Percentiles rank a stretch among this genome's conserved stretches.
phyloP scores from a whole-genome alignment of 2,329 filamentous ascomycete species.

The Paracamarosporium sp. region DNA sequence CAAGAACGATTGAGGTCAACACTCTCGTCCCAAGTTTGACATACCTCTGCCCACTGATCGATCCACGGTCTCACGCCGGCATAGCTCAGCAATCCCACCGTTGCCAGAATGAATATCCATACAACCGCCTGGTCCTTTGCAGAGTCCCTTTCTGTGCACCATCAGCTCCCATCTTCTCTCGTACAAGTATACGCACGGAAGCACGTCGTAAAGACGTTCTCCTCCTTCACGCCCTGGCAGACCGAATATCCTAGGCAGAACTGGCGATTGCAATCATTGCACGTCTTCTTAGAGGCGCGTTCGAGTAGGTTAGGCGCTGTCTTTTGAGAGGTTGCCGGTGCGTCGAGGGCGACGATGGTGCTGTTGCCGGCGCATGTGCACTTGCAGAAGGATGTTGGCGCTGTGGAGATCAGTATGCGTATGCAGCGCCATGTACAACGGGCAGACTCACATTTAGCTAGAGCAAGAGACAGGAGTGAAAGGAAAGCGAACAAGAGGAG shows the following conservation, averaged over 20 bases:
- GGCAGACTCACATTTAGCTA: conserved; percentile 52
- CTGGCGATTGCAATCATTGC: conserved; percentile 71
- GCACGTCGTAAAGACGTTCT: conserved; percentile 70
- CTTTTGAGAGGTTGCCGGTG: conserved; percentile 40
- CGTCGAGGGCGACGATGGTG: conserved; percentile 70
- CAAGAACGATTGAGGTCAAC: too few relatives aligned
- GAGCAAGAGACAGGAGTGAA: conserved; percentile 45
- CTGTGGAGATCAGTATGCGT: conserved; percentile 32
- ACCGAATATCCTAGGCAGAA: conserved; percentile 70
- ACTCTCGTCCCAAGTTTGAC: conserved; percentile 15
- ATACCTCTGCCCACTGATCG: conserved; percentile 61
- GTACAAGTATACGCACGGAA: conserved; percentile 58
- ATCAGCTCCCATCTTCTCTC: conserved; percentile 5
- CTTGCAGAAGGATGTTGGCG: conserved; percentile 72
- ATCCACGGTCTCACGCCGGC: conserved; percentile 67
- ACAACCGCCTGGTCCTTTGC: conserved; percentile 71
- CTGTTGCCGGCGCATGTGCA: conserved; percentile 73
- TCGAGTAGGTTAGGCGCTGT: conserved; percentile 29
- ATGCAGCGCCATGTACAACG: background rate
- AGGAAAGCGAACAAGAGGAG: conserved; percentile 36
- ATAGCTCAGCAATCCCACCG: conserved; percentile 65
- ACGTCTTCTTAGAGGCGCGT: conserved; percentile 56
- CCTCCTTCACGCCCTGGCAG: conserved; percentile 67
- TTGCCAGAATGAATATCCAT: conserved; percentile 70
- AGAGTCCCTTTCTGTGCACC: conserved; percentile 65